Percentiles rank a stretch among this genome's conserved stretches.
phyloP scores from a whole-genome alignment of 371 early-diverging fungal species.

The Encephalitozoon romaleae region DNA sequence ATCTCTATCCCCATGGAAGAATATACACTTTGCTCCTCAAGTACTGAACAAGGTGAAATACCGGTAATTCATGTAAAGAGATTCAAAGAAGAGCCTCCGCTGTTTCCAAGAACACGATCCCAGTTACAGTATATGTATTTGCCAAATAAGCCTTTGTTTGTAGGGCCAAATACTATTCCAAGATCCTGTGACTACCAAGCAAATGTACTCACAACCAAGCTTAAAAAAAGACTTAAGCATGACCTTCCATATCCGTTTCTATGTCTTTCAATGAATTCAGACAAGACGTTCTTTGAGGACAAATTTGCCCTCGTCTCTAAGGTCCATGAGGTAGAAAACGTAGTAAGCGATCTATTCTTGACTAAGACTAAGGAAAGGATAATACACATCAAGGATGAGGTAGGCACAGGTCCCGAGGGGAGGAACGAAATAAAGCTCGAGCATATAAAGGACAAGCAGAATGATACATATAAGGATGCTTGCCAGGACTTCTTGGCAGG shows the following conservation, averaged over 20 bases:
- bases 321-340: neutral
- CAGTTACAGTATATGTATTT: conserved; percentile 29
- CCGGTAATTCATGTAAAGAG: neutral
- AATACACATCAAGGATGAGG: neutral
- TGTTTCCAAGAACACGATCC: conserved; percentile 33
- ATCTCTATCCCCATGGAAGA: conserved; percentile 27
- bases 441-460: conserved; percentile 10
- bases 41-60: conserved; percentile 46
- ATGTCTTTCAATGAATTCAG: conserved; percentile 11
- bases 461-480: neutral
- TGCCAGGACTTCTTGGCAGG: neutral
- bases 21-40: conserved; percentile 31
- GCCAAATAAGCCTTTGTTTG: conserved; percentile 13
- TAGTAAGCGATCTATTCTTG: neutral
- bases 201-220: neutral
- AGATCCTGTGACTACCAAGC: conserved; percentile 31
- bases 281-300: conserved; percentile 41
- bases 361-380: neutral
- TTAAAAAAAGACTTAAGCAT: conserved; percentile 47
- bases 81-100: neutral
- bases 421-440: neutral
- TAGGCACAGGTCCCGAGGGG: neutral
- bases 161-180: conserved; percentile 43
- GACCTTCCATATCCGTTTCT: conserved; percentile 27
- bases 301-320: neutral